phyloP scores from a whole-genome alignment of 1,284 basidiomycete genomes.

The Cutaneotrichosporon sp. region DNA sequence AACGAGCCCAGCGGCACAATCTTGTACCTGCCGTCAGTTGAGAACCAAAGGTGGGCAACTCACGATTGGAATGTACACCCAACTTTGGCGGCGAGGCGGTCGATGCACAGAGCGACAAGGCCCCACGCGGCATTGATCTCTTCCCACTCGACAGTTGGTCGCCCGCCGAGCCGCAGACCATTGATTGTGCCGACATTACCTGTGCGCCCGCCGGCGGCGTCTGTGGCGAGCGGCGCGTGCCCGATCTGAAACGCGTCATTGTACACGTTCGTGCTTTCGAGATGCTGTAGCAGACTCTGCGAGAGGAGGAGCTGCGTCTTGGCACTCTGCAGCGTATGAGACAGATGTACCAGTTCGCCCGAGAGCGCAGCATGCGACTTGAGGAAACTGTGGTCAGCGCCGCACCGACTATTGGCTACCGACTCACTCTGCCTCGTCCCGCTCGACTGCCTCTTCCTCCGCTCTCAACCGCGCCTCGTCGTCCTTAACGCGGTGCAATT shows the following conservation, averaged over 20 bases:
- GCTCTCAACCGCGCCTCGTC: constrained; percentile 69
- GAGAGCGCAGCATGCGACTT: constrained; percentile 24
- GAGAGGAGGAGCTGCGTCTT: constrained; percentile 43
- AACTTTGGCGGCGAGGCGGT: constrained; percentile 83
- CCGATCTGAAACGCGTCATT: constrained; percentile 98
- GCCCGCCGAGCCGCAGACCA: constrained; percentile 80
- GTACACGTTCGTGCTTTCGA: constrained; percentile 94
- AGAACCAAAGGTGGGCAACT: constrained; percentile 21
- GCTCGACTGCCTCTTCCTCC: constrained; percentile 64
- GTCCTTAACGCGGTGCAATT: constrained; percentile 65
- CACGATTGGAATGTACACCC: constrained; percentile 81
- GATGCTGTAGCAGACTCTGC: constrained; percentile 50
- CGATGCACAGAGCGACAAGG: constrained; percentile 82
- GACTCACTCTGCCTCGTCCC: constrained; percentile 61
- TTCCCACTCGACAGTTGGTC: constrained; percentile 87
- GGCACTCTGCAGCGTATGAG: constrained; percentile 23
- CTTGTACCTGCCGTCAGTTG: constrained; percentile 59
- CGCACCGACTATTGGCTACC: not conserved
- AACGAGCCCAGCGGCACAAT: constrained; percentile 88
- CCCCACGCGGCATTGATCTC: constrained; percentile 99
- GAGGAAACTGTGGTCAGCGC: constrained; percentile 49
- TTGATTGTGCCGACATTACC: constrained; percentile 91
- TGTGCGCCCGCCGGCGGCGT: constrained; percentile 11
- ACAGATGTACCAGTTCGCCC: constrained; percentile 21
- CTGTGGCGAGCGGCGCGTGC: constrained; percentile 51